Evolutionary conservation across 2,329 filamentous ascomycete genomes (phyloP), one percentile per base, ranked within the genome.

Genomic region (Trichoderma oligosporum): DNA sequence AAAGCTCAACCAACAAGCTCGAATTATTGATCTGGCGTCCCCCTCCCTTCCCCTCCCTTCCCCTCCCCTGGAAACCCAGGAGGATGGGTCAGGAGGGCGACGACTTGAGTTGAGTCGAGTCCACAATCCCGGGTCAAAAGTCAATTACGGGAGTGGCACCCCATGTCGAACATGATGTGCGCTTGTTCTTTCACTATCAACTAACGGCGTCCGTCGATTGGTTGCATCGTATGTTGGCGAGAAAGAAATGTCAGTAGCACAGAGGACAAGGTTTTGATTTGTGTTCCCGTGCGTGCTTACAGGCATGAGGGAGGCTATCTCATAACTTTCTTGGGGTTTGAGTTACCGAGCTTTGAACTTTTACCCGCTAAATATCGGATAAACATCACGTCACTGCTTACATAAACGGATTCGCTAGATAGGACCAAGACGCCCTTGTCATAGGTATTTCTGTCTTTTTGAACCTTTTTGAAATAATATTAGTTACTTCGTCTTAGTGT

Each of bases 71-170:
- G 35, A 4, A 48, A 33, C 44, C 44, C 42, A 41, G 44, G 25
- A 56, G 44, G 35, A 56, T 41, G 53, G 53, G 35, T 56, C 42
- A 24, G n/a, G 42, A 47, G 42, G 53, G 42, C 44, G 53, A 56
- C 53, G 2, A 12, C 31, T 47, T 53, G 49, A 54, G 41, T 54
- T 35, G 36, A 53, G 27, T 53, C 36, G 38, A 44, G 29, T 48
- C 33, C 53, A 41, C 35, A 27, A 48, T 41, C 42, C 53, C 29
- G 53, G 53, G 53, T 38, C 52, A 38, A n/a, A n/a, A 29, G 16
- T 45, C 41, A 54, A 54, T 45, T 8, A 54, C 33, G 53, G 53
- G 42, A 42, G 53, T 56, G 53, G 53, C 53, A 56, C 53, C 53
- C 53, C n/a, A 18, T 29, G 53, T 48, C 53, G 7, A 46, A 39